Base-by-base conservation (phyloP, 2,329 filamentous ascomycete genomes). In the Colletotrichum cuscutae region DNA sequence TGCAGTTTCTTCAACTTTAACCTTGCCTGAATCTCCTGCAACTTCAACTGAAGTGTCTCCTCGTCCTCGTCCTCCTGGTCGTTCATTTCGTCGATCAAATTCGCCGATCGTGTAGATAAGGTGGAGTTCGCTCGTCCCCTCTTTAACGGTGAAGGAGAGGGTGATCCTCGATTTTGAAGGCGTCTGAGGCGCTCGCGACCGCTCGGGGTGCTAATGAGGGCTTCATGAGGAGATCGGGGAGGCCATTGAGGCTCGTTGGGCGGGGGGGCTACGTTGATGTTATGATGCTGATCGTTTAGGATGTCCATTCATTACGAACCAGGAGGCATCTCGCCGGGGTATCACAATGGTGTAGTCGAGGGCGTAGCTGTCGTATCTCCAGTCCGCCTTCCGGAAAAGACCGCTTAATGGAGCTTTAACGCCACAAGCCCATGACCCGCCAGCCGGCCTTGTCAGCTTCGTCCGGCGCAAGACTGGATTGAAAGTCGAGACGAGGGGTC, bases 1-100 rank as follows among this genome's bases (percentile, higher is more conserved):
- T 97, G 94, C 15, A 98, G 84, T 79, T 93, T 95, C 82, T 98
- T 98, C 75, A 98, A 83, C 82, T 93, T 97, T 65, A 98, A 84
- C 73, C 93, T 92, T 7, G 95, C 95, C 81, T 98, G 92, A 71
- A 99, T 97, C 68, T 94, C 95, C 75, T 95, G 92, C 5, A 98
- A 85, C 80, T 97, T 92, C 74, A 99, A 85, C 79, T 97, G 91
- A 42, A 98, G 84, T 1, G 91, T 97, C 85, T 98, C 95, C 81
- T 98, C 96, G 77, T 97, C 95, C 7, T 97, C 93, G 5, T 92
- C 90, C 11, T 91, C 88, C 4, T 86, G 84, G 5, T 82, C 84
- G 62, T 83, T 79, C 63, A 71, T 66, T 12, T 77, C 76, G 22
- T 72, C 65, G 12, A 75, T 72, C 8, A 64, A 73, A 28, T 73